Evolutionary conservation across 2,329 filamentous ascomycete genomes (phyloP).

Genomic region (Ceratocystiopsis brevicomis): DNA sequence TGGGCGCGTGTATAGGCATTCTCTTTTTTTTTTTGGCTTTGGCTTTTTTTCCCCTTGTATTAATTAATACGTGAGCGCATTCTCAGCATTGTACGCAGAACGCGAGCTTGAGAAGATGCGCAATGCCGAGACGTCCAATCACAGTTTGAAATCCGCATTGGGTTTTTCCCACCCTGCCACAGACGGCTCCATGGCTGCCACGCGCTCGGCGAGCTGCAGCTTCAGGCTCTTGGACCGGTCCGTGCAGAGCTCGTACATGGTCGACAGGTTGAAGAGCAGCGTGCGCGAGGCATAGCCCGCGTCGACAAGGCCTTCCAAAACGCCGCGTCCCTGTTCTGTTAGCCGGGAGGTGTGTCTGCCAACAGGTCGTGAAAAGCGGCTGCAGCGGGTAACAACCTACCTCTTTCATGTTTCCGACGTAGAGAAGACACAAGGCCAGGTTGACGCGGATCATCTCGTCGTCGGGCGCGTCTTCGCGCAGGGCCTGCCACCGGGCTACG

Average conservation of each 20-base stretch:
- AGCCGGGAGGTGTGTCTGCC: too few relatives aligned
- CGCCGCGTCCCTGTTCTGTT: constrained; percentile 29
- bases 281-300: constrained; percentile 52
- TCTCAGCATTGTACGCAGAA: too few relatives aligned
- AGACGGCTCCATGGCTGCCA: constrained; percentile 40
- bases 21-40: neutral
- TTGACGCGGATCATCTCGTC: constrained; percentile 67
- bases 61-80: constrained; percentile 1
- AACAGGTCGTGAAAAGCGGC: too few relatives aligned
- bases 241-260: constrained; percentile 79
- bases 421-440: constrained; percentile 65
- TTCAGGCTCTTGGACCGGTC: constrained; percentile 58
- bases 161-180: constrained; percentile 49
- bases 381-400: too few relatives aligned
- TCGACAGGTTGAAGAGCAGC: constrained; percentile 67
- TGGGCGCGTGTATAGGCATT: constrained; percentile 52
- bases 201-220: constrained; percentile 46
- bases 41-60: neutral
- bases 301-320: constrained; percentile 48
- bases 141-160: constrained; percentile 62
- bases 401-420: constrained; percentile 56
- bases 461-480: constrained; percentile 20
- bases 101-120: too few relatives aligned
- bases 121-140: neutral
- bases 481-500: constrained; percentile 38